These are phyloP conservation scores for Apophysomyces ossiformis DNA, from an alignment of 371 early-diverging fungal species.

Conservation along the genomic window DNA sequence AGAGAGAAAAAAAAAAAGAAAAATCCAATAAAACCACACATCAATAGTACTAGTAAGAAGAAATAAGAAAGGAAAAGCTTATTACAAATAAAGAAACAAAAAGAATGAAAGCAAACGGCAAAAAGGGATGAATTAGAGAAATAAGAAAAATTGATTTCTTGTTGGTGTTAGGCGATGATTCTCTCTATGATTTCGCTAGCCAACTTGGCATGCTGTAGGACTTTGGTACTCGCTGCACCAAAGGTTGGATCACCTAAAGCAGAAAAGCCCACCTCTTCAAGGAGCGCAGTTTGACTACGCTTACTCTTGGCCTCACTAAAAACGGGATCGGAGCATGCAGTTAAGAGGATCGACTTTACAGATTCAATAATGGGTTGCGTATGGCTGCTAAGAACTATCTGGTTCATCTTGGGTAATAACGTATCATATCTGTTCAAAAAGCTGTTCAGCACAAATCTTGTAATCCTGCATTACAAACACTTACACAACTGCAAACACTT, in stretches of 20 bases:
- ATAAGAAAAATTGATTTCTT: too few relatives aligned
- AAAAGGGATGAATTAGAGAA: neutral
- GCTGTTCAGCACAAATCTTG: neutral
- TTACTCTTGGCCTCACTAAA: conserved; percentile 52
- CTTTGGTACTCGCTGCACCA: conserved; percentile 52
- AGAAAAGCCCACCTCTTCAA: conserved; percentile 62
- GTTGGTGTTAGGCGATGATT: conserved; percentile 51
- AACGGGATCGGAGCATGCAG: conserved; percentile 68
- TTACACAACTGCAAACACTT: conserved; percentile 77
- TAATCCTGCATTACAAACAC: conserved; percentile 16
- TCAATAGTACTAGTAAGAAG: neutral
- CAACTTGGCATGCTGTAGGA: conserved; percentile 55
- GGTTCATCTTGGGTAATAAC: conserved; percentile 73
- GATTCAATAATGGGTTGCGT: conserved; percentile 67
- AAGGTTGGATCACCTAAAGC: conserved; percentile 50
- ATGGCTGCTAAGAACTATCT: conserved; percentile 67
- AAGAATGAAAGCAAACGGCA: neutral
- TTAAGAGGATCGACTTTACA: conserved; percentile 71
- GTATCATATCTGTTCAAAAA: conserved; percentile 58
- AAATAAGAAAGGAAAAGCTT: neutral
- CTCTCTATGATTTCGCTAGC: conserved; percentile 67
- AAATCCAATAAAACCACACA: conserved; percentile 8
- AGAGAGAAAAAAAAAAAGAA: neutral
- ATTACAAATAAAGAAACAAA: conserved; percentile 1
- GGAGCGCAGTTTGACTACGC: conserved; percentile 50